These are phyloP conservation scores for Nissolia schottii DNA, from an alignment of 306 rosid genomes.

Conservation along the genomic window DNA sequence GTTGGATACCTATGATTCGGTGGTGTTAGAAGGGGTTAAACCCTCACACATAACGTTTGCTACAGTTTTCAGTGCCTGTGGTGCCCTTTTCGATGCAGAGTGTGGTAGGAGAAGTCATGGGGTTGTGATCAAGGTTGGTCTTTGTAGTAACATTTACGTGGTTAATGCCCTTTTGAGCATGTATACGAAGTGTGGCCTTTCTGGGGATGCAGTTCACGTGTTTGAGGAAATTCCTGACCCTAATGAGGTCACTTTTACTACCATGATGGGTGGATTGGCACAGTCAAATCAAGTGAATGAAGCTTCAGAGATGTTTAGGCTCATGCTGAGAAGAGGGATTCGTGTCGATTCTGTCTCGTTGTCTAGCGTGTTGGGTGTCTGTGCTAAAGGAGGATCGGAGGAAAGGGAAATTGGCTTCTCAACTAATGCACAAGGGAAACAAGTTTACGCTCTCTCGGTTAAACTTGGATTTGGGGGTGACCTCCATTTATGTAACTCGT, in stretches of 20 bases:
- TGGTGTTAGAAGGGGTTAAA: slow-evolving; percentile 43
- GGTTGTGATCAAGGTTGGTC: slow-evolving; percentile 51
- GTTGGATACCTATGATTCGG: slow-evolving; percentile 42
- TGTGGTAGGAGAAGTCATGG: slow-evolving; percentile 63
- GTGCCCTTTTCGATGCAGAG: slow-evolving; percentile 35
- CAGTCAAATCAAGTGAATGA: slow-evolving; percentile 39
- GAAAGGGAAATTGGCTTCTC: slow-evolving; percentile 32
- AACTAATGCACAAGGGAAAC: slow-evolving; percentile 38
- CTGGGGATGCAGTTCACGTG: slow-evolving; percentile 48
- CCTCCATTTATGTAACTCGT: slow-evolving; percentile 62
- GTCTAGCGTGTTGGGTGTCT: slow-evolving; percentile 58
- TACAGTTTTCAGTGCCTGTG: slow-evolving; percentile 60
- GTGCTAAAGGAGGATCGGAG: slow-evolving; percentile 42
- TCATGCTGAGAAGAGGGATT: slow-evolving; percentile 58
- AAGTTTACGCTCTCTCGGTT: slow-evolving; percentile 48
- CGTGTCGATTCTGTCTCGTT: slow-evolving; percentile 59
- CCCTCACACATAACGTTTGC: slow-evolving; percentile 65
- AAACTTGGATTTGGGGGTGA: slow-evolving; percentile 64
- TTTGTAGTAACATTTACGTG: slow-evolving; percentile 50
- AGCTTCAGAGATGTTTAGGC: slow-evolving; percentile 49
- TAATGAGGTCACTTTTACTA: slow-evolving; percentile 74
- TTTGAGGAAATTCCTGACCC: slow-evolving; percentile 53
- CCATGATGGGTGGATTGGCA: slow-evolving; percentile 61
- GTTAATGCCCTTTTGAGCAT: slow-evolving; percentile 54
- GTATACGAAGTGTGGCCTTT: slow-evolving; percentile 58